Base-by-base conservation (phyloP, 2,329 filamentous ascomycete species). In the Epichloe sylvatica region DNA sequence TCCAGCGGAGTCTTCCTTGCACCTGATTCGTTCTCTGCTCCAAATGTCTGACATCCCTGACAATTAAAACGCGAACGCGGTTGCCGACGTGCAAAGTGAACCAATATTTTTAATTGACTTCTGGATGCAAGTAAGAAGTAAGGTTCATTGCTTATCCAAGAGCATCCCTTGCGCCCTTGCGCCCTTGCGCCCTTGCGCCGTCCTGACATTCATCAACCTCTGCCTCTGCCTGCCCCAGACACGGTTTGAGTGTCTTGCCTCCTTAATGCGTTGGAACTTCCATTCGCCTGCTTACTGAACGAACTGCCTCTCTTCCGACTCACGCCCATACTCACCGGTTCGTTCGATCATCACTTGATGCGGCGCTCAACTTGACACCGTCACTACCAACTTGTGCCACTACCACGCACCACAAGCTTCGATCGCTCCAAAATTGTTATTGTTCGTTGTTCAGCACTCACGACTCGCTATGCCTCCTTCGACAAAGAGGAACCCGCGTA, bases 401-500 rank as follows among this genome's bases (percentile, higher is more conserved):
- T 15, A 11, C 23, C 40, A 7, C 40, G 21, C 12, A 34, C 33
- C 12, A 35, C 30, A 45, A 13, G n/a, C 30, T 45, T 19, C 13
- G 30, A 41, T 13, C 11, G n/a, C 25, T 35, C 2, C 13, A 23
- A 19, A 19, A 19, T 17, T 17, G 17, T 17, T 17, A 17, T 17
- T 17, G 17, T 30, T 30, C 30, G 11, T n/a, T n/a, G 21, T 38
- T 44, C n/a, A 13, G 17, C 40, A 5, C 36, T 6, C 40, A 40
- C 23, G 39, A 7, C 17, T 39, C 41, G 25, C 25, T 35, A 70
- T 70, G 67, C 64, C 67, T 49, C 56, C 63, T 23, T 67, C 67
- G 48, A 60, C 62, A 43, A 69, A 67, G 57, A 61, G 66, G 57
- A 57, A 56, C 50, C 64, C 62, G 51, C 64, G 67, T 53, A 59